These are phyloP conservation scores for Dryas integrifolia DNA, from an alignment of 331 rosid species.

Conservation along the genomic window DNA sequence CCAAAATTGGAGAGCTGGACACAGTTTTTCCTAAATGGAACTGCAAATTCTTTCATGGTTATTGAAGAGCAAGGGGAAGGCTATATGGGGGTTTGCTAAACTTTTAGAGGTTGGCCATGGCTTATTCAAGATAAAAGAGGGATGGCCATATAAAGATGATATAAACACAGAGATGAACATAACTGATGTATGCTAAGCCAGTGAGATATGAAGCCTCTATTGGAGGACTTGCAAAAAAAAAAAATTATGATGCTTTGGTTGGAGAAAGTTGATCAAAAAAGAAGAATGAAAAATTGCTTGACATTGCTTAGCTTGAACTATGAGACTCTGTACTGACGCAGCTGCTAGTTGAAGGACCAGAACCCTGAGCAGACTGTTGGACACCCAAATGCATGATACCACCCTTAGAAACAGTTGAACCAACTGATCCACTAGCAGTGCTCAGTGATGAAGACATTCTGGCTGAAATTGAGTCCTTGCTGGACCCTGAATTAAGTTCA, in stretches of 20 bases:
- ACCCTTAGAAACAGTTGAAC: constrained; percentile 57
- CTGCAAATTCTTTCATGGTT: constrained; percentile 54
- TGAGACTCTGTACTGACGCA: constrained; percentile 49
- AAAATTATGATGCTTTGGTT: constrained; percentile 41
- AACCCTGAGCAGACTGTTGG: constrained; percentile 58
- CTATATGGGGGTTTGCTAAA: constrained; percentile 70
- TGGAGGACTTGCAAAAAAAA: constrained; percentile 58
- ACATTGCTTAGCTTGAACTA: constrained; percentile 64
- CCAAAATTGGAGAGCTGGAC: constrained; percentile 45
- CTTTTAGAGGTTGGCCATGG: constrained; percentile 65
- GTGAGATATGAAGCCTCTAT: constrained; percentile 62
- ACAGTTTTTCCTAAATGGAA: constrained; percentile 44
- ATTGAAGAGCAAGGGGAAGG: constrained; percentile 55
- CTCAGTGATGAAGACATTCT: constrained; percentile 76
- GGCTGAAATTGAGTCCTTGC: constrained; percentile 65
- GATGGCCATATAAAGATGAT: constrained; percentile 63
- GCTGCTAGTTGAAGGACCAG: constrained; percentile 39
- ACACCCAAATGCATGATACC: constrained; percentile 48
- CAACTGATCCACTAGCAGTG: constrained; percentile 67
- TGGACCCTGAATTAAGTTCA: constrained; percentile 56
- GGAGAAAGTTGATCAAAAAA: constrained; percentile 58
- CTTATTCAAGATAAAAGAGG: constrained; percentile 63
- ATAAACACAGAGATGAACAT: constrained; percentile 60
- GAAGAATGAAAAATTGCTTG: constrained; percentile 48
- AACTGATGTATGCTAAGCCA: constrained; percentile 62